Conservation (phyloP, 1,139 yeast genomes). For the Geotrichum australiense region DNA sequence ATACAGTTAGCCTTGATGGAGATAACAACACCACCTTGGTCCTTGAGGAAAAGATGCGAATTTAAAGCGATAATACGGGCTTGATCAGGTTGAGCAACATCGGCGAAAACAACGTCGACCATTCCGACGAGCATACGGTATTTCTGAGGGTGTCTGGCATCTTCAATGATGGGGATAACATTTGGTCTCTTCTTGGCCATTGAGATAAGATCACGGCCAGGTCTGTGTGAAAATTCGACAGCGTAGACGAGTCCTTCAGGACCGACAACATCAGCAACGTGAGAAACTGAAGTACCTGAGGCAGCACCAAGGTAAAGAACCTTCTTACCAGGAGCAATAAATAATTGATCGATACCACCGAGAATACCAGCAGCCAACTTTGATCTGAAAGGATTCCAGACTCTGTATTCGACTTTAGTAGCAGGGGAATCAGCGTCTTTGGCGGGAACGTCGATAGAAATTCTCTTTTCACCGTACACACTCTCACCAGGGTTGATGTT, state of each 20-base stretch:
- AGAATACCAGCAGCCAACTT: slow-evolving; percentile 99
- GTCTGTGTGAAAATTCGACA: slow-evolving; percentile 98
- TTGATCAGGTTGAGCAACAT: slow-evolving; percentile 99
- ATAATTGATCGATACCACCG: slow-evolving; percentile 97
- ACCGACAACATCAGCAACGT: slow-evolving; percentile 96
- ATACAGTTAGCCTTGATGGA: slow-evolving; percentile 62
- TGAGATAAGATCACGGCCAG: slow-evolving; percentile 97
- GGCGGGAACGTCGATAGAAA: slow-evolving; percentile 85
- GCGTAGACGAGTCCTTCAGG: slow-evolving; percentile 99
- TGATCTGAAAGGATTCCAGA: slow-evolving; percentile 99
- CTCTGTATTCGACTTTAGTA: slow-evolving; percentile 97
- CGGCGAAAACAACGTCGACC: slow-evolving; percentile 98
- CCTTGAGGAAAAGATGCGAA: slow-evolving; percentile 96
- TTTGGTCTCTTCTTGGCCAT: slow-evolving; percentile 99
- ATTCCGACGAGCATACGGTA: slow-evolving; percentile 98
- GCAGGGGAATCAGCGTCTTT: slow-evolving; percentile 71
- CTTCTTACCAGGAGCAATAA: slow-evolving; percentile 96
- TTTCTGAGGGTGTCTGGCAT: slow-evolving; percentile 99
- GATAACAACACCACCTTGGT: slow-evolving; percentile 59
- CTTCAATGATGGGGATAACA: slow-evolving; percentile 97
- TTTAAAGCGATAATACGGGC: slow-evolving; percentile 98
- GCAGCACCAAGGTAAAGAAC: slow-evolving; percentile 98
- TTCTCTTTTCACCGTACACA: slow-evolving; percentile 96
- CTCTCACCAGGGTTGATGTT: slow-evolving; percentile 83
- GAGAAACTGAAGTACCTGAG: slow-evolving; percentile 97